Percentiles rank a stretch among this genome's conserved stretches.
phyloP scores from a whole-genome alignment of 257 asterid species.

The Asclepias syriaca region DNA sequence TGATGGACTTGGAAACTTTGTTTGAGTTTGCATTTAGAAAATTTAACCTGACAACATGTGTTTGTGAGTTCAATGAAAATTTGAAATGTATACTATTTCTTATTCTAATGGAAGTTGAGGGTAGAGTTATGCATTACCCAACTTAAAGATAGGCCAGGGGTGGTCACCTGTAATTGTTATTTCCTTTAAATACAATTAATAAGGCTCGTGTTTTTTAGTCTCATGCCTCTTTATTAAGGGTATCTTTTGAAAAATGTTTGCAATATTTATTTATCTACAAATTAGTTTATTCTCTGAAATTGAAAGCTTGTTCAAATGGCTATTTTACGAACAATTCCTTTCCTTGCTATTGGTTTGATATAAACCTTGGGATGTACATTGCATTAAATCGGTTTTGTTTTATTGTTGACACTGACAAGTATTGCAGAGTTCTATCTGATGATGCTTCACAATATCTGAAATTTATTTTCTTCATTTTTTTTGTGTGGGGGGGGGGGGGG shows the following conservation, averaged over 20 bases:
- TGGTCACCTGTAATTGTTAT: no score
- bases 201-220: neutral
- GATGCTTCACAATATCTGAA: slow-evolving; percentile 23
- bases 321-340: neutral
- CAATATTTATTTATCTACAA: neutral
- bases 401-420: neutral
- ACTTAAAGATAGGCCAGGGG: neutral
- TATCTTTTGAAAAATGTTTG: neutral
- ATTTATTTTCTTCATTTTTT: neutral
- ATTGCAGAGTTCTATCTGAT: neutral
- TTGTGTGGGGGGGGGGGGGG: no score
- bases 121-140: neutral
- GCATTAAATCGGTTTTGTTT: neutral
- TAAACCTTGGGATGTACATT: neutral
- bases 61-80: neutral
- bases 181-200: no score
- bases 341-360: neutral
- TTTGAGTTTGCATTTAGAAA: neutral
- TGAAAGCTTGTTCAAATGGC: neutral
- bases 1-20: neutral
- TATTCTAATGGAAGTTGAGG: neutral
- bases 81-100: neutral
- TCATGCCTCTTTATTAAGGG: neutral
- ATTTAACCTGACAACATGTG: neutral
- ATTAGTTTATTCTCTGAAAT: neutral